phyloP scores from a whole-genome alignment of 1,284 basidiomycete species.

The Ustilago nuda region DNA sequence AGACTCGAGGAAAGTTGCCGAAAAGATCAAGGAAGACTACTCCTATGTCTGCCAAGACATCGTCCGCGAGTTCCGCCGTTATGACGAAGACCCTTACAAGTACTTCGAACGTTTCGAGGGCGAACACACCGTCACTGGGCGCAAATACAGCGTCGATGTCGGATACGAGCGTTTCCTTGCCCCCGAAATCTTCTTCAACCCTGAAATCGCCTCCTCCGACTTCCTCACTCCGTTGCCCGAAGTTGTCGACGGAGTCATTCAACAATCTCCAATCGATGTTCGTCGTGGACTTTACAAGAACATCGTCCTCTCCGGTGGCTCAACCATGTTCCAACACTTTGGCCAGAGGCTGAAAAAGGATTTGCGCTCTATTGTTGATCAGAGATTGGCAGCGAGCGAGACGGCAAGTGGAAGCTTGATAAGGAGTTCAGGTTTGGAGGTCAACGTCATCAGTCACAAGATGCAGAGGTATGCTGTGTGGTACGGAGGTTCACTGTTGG shows the following conservation, averaged over 20 bases:
- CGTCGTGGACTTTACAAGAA: constrained; percentile 96
- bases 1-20: constrained; percentile 89
- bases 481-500: constrained; percentile 89
- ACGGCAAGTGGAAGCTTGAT: constrained; percentile 80
- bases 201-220: constrained; percentile 97
- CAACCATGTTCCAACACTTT: constrained; percentile 98
- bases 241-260: constrained; percentile 96
- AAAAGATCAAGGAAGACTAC: constrained; percentile 97
- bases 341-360: constrained; percentile 94
- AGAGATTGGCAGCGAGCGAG: constrained; percentile 83
- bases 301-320: constrained; percentile 93
- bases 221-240: constrained; percentile 97
- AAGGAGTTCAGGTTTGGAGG: constrained; percentile 71
- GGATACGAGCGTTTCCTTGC: constrained; percentile 99
- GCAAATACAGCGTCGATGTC: constrained; percentile 92
- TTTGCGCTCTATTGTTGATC: constrained; percentile 92
- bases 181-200: constrained; percentile 99
- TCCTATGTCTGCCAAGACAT: constrained; percentile 98
- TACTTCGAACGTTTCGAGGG: constrained; percentile 95
- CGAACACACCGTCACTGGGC: constrained; percentile 89
- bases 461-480: constrained; percentile 97
- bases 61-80: constrained; percentile 98
- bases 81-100: constrained; percentile 95
- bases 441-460: constrained; percentile 95
- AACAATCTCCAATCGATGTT: constrained; percentile 94